Evolutionary conservation across 2,329 filamentous ascomycete genomes (phyloP).

Genomic region (Venturia pyrina): DNA sequence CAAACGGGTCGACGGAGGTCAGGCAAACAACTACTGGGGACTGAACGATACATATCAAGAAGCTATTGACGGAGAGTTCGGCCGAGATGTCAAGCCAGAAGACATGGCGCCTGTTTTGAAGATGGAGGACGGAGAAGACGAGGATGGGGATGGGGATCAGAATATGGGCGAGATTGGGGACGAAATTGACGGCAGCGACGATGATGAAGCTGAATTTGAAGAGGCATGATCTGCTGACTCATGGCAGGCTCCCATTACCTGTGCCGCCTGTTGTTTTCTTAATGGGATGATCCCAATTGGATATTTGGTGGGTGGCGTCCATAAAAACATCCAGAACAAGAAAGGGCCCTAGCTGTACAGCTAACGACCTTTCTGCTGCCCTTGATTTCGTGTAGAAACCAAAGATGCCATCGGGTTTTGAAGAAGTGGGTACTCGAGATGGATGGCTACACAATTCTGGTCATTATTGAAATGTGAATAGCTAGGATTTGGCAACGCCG

Average conservation of each 20-base stretch:
- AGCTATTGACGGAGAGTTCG: neutral
- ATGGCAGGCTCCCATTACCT: neutral
- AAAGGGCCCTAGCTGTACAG: neutral
- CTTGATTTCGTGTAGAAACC: neutral
- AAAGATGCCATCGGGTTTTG: neutral
- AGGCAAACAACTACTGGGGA: constrained; percentile 78
- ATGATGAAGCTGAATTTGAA: neutral
- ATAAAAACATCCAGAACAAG: neutral
- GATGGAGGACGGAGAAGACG: constrained; percentile 5
- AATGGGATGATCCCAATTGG: neutral
- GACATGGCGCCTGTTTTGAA: constrained; percentile 6
- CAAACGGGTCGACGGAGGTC: constrained; percentile 69
- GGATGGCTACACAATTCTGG: neutral
- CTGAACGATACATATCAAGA: constrained; percentile 28
- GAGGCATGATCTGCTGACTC: neutral
- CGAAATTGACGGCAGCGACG: neutral
- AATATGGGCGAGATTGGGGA: neutral
- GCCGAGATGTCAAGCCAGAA: constrained; percentile 1
- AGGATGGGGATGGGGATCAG: constrained; percentile 9
- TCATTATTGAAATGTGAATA: neutral
- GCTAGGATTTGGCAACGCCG: neutral
- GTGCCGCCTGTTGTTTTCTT: no score
- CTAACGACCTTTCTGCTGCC: neutral
- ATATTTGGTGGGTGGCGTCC: no score
- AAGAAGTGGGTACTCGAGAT: neutral